Base-by-base conservation (phyloP, 2,329 filamentous ascomycete genomes). In the Thielaviopsis cerberus region DNA sequence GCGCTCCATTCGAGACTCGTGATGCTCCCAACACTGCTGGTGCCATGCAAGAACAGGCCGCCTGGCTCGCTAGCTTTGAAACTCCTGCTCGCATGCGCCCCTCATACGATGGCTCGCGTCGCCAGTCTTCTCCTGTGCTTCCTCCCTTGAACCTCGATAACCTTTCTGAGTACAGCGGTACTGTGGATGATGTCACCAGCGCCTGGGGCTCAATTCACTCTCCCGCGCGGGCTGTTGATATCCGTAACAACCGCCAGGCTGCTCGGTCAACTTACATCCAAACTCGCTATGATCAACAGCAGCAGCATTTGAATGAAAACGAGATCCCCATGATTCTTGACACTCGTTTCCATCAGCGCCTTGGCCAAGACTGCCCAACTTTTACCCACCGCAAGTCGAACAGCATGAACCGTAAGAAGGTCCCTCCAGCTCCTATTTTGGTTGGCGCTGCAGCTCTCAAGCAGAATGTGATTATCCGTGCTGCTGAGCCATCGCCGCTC, bases 321-420 rank as follows among this genome's bases (percentile, higher is more conserved):
- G 37, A 60, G 41, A n/a, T 53, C 23, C 25, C 48, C 24, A 34
- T 56, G 50, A 56, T 59, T 15, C 53, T 56, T 1, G 58, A 57
- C 13, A 54, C 52, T n/a, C 37, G 48, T 20, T 82, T 79, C 73
- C 78, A 83, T 65, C 73, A 71, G 37, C 76, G 80, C 1, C 69
- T 83, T 53, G 81, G 81, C 24, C 77, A 83, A 51, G 70, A 76
- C 23, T 76, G 76, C 57, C 78, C 77, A 23, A 74, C 76, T 1
- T 84, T 84, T 63, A 81, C 81, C 1, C 72, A 72, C 37, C 73
- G 79, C 59, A 73, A 72, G 63, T 68, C 71, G 41, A 71, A 69
- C 57, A 67, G 65, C 4, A 71, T 70, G 45, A 71, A 71, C 22
- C 73, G 77, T 59, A 78, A 76, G 63, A 75, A 76, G 67, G 73